Evolutionary conservation across 768 basidiomycete species (phyloP).

Genomic region (Suillus decipiens): DNA sequence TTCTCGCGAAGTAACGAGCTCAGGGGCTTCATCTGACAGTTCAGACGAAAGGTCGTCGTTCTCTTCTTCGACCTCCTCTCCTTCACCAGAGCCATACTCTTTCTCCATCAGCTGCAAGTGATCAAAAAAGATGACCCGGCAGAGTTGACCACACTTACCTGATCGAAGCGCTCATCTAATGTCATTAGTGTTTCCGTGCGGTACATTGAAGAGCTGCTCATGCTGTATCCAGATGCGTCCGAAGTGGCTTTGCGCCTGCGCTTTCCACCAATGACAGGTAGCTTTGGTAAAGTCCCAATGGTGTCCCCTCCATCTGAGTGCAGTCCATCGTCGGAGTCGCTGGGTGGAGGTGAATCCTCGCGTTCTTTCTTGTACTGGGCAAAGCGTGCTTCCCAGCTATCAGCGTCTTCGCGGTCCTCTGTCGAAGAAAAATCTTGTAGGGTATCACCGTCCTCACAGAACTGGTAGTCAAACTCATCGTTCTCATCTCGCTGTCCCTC

Average conservation of each 20-base stretch:
- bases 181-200: slow-evolving; percentile 86
- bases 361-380: slow-evolving; percentile 71
- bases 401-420: slow-evolving; percentile 36
- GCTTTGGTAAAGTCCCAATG: slow-evolving; percentile 67
- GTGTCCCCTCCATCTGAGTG: slow-evolving; percentile 81
- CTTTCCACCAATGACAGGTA: slow-evolving; percentile 81
- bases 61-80: slow-evolving; percentile 42
- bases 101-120: slow-evolving; percentile 66
- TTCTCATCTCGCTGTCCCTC: slow-evolving; percentile 68
- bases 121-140: slow-evolving; percentile 1
- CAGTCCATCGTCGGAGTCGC: slow-evolving; percentile 52
- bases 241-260: slow-evolving; percentile 72
- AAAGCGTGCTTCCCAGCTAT: slow-evolving; percentile 81
- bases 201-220: slow-evolving; percentile 97
- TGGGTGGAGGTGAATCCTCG: slow-evolving; percentile 22
- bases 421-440: slow-evolving; percentile 27
- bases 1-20: slow-evolving; percentile 77
- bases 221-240: slow-evolving; percentile 92
- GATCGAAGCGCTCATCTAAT: slow-evolving; percentile 92
- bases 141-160: slow-evolving; percentile 49
- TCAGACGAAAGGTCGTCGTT: slow-evolving; percentile 42
- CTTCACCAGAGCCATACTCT: slow-evolving; percentile 70
- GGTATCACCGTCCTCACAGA: slow-evolving; percentile 47
- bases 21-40: slow-evolving; percentile 54
- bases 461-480: slow-evolving; percentile 68